These are phyloP conservation scores for Tulasnella sp. DNA, from an alignment of 768 basidiomycete species.

Conservation along the genomic window DNA sequence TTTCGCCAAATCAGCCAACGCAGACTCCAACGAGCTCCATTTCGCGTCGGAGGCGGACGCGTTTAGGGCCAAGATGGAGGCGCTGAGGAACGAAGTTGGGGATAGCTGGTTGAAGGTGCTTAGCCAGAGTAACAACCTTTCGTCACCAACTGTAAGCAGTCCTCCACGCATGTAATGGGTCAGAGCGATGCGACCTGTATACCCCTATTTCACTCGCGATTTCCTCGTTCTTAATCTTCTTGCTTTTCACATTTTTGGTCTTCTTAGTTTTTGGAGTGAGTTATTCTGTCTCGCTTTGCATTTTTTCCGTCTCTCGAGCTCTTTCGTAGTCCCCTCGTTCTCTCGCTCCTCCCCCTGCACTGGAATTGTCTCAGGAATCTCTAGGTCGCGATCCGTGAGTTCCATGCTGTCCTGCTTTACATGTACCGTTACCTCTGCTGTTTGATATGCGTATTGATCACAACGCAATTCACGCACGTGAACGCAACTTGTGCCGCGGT, in stretches of 20 bases:
- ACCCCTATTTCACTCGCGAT: background rate
- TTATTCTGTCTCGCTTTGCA: background rate
- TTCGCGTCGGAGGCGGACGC: constrained; percentile 47
- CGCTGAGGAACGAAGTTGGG: constrained; percentile 77
- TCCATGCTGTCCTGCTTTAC: too few species aligned
- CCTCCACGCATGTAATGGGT: background rate
- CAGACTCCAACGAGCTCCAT: constrained; percentile 33
- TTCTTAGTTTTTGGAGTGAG: background rate
- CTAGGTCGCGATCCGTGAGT: background rate
- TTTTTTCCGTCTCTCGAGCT: background rate
- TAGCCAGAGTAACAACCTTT: constrained; percentile 44
- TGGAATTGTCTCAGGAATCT: background rate
- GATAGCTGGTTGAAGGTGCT: constrained; percentile 84
- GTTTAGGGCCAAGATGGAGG: constrained; percentile 71
- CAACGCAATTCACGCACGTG: too few species aligned
- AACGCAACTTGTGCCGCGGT: too few species aligned
- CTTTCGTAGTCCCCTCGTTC: background rate
- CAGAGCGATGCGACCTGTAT: background rate
- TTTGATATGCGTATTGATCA: too few species aligned
- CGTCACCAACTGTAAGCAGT: background rate
- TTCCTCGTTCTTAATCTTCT: background rate
- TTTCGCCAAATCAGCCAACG: constrained; percentile 26
- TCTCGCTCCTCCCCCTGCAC: background rate
- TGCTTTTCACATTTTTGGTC: background rate
- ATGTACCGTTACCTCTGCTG: background rate